Evolutionary conservation across 768 basidiomycete species (phyloP).

Genomic region (Amylocystis lapponica): DNA sequence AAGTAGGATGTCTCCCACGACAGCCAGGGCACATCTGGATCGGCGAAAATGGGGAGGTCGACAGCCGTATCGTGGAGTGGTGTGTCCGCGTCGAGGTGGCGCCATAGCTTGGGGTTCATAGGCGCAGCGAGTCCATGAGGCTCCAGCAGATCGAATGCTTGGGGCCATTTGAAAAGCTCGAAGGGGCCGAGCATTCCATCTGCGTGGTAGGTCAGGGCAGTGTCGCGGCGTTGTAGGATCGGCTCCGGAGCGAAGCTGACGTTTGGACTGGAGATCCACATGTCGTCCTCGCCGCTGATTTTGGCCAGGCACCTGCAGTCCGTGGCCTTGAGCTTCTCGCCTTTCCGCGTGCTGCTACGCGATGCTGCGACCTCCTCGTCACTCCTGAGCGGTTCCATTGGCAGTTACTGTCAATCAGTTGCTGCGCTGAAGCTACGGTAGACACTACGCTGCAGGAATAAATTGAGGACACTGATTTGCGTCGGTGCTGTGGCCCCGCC

Average conservation of each 20-base stretch:
- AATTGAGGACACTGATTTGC: no score
- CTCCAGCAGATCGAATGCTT: not conserved
- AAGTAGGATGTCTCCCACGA: not conserved
- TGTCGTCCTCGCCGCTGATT: not conserved
- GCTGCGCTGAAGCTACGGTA: no score
- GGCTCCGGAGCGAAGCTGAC: not conserved
- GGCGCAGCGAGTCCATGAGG: no score
- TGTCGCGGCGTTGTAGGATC: not conserved
- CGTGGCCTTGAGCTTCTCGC: no score
- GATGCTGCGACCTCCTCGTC: no score
- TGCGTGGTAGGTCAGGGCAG: not conserved
- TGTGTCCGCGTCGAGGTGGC: not conserved
- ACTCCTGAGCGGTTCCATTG: no score
- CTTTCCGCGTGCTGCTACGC: no score
- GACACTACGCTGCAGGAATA: no score
- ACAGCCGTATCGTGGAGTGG: not conserved
- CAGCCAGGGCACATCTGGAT: not conserved
- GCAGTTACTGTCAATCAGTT: no score
- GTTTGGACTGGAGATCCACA: not conserved
- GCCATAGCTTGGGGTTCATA: not conserved
- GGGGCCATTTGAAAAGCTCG: not conserved
- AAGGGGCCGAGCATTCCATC: not conserved
- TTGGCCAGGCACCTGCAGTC: not conserved
- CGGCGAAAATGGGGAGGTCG: not conserved
- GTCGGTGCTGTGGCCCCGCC: no score